These are phyloP conservation scores for Termitomyces sp. DNA, from an alignment of 768 basidiomycete genomes.

Conservation along the genomic window DNA sequence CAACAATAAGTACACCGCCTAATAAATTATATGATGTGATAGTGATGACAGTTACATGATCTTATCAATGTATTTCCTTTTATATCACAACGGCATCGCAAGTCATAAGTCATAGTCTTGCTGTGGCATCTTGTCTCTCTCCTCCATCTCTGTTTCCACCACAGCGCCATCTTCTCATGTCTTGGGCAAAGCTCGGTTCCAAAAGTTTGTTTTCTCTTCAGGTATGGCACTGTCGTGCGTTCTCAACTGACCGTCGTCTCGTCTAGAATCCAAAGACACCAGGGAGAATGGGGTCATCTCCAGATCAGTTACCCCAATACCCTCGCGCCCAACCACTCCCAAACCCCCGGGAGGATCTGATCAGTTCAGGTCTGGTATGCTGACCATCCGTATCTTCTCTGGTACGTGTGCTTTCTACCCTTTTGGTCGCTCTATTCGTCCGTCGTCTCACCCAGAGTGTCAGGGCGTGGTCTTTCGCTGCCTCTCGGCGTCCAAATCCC, in stretches of 20 bases:
- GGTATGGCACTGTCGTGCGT: slow-evolving; percentile 2
- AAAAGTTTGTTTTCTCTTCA: slow-evolving; percentile 31
- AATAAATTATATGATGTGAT: no score
- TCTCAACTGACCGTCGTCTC: slow-evolving; percentile 2
- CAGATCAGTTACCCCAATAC: slow-evolving; percentile 77
- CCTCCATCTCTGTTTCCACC: slow-evolving; percentile 12
- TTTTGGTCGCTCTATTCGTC: neutral
- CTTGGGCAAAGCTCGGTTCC: slow-evolving; percentile 47
- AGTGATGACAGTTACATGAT: no score
- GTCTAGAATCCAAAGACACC: slow-evolving; percentile 63
- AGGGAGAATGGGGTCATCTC: slow-evolving; percentile 71
- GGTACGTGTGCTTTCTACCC: slow-evolving; percentile 45
- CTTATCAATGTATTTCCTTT: slow-evolving; percentile 6
- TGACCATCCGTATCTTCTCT: slow-evolving; percentile 95
- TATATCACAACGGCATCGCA: slow-evolving; percentile 1
- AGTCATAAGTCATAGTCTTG: slow-evolving; percentile 20
- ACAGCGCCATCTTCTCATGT: slow-evolving; percentile 33
- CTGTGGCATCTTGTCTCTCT: slow-evolving; percentile 25
- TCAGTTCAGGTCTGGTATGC: slow-evolving; percentile 83
- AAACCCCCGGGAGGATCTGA: slow-evolving; percentile 51
- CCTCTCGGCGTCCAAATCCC: slow-evolving; percentile 79
- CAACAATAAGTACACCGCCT: no score
- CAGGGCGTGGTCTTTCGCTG: slow-evolving; percentile 79
- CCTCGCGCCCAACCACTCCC: slow-evolving; percentile 78
- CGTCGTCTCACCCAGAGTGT: neutral